A percentile compares a stretch with the other conserved stretches of the same genome.
These are phyloP conservation scores for Trichoderma endophyticum DNA, from an alignment of 2,329 filamentous ascomycete genomes.

Conservation along the genomic window DNA sequence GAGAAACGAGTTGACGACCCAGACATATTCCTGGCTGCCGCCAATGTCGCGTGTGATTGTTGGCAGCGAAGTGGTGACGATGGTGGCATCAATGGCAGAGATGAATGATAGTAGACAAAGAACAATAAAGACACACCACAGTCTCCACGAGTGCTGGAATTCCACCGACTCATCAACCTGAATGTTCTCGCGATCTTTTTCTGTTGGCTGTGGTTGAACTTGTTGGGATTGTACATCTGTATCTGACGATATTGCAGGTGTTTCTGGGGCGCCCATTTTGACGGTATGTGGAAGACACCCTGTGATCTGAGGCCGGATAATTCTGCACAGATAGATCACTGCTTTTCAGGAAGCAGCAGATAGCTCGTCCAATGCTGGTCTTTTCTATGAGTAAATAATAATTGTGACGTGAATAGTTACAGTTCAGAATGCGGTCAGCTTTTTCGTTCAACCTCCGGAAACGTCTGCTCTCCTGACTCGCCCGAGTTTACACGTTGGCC, in stretches of 20 bases:
- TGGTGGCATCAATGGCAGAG: not conserved
- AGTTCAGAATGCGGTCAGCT: not conserved
- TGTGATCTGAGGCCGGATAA: not conserved
- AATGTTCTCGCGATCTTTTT: not conserved
- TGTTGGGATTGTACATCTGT: not conserved
- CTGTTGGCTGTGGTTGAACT: not conserved
- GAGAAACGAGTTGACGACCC: slow-evolving; percentile 2
- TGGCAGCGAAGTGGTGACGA: not conserved
- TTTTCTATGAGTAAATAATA: not conserved
- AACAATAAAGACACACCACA: slow-evolving; percentile 5
- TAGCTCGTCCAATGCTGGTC: not conserved
- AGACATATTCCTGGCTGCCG: not conserved
- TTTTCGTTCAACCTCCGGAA: not conserved
- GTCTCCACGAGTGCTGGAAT: not conserved
- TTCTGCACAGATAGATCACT: not conserved
- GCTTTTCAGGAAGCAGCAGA: not conserved
- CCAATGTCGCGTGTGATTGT: slow-evolving; percentile 1
- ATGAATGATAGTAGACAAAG: not conserved
- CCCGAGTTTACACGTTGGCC: not conserved
- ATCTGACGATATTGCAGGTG: not conserved
- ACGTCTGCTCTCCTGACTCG: not conserved
- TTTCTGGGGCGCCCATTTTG: not conserved
- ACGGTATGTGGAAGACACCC: not conserved
- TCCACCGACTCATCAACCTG: not conserved
- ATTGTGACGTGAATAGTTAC: not conserved